phyloP scores from a whole-genome alignment of 441 rosid species.

The Melastoma candidum region DNA sequence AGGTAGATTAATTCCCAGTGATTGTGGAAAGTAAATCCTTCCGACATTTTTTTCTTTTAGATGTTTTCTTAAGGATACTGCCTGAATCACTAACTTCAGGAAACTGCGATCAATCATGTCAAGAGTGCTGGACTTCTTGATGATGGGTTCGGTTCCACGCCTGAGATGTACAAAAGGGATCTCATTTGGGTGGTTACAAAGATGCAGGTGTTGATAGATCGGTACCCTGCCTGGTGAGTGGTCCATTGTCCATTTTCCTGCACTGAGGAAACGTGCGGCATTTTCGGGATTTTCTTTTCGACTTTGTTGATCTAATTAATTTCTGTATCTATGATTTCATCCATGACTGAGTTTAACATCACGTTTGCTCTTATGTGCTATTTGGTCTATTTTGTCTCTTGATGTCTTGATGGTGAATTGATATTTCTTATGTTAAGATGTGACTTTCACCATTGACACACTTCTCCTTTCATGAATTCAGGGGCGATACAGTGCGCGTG shows the following conservation, averaged over 20 bases:
- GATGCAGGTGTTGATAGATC: slow-evolving; percentile 40
- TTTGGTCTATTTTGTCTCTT: too few relatives aligned
- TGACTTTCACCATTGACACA: neutral
- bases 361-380: too few relatives aligned
- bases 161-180: slow-evolving; percentile 31
- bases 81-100: slow-evolving; percentile 16
- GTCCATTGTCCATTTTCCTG: neutral
- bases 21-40: neutral
- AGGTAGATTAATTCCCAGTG: slow-evolving; percentile 21
- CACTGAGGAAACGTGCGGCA: neutral
- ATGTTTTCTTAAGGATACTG: neutral
- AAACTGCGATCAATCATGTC: slow-evolving; percentile 48
- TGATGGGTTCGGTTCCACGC: slow-evolving; percentile 43
- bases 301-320: neutral
- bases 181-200: slow-evolving; percentile 27
- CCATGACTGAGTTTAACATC: too few relatives aligned
- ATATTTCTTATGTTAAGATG: neutral
- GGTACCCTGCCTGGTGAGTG: slow-evolving; percentile 37
- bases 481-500: slow-evolving; percentile 51
- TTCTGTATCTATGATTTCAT: too few relatives aligned
- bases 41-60: neutral
- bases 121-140: slow-evolving; percentile 42
- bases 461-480: slow-evolving; percentile 8
- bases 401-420: neutral
- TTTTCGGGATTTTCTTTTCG: neutral